Base-by-base conservation (phyloP, 2,329 filamentous ascomycete species). In the Aquanectria penicillioides region DNA sequence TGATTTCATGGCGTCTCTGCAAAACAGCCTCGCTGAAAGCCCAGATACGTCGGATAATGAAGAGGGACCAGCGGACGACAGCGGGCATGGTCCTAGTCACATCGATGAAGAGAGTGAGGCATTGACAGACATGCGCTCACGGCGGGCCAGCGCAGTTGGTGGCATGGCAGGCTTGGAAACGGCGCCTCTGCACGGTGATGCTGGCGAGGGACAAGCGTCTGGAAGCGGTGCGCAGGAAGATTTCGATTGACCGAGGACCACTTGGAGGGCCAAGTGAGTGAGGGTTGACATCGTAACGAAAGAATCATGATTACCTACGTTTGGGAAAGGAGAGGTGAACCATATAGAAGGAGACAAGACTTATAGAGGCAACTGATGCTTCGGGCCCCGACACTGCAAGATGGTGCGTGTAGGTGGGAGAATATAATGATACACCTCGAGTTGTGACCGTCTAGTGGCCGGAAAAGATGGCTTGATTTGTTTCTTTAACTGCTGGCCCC, bases 101-200 rank as follows among this genome's bases (percentile, higher is more conserved):
- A 77, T 82, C 41, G 83, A 82, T 28, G 81, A 83, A 57, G 82
- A 83, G 57, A 87, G 82, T 59, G 85, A 89, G 70, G 81, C 83
- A 17, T 75, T 89, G 18, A 69, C 67, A 31, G 83, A 85, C 46
- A 74, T 77, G 44, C 78, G 81, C 22, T 82, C 85, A 3, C 75
- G 84, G 66, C 80, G 87, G 57, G 80, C 81, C 57, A 90, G 88
- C 63, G 73, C 85, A 26, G 80, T 85, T 43, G 81, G 78, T 26
- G 74, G 75, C 44, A 74, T 75, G 41, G 78, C 73, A 12, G 65
- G 68, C 6, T 74, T 87, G 36, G 86, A 86, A 71, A 82, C 81
- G 22, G 82, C 83, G 26, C 81, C 82, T 61, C 67, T 86, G 40
- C 74, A 72, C 43, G 65, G 70, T 28, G 66, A 68, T 18, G 57